These are phyloP conservation scores for Stipa capillata DNA, from an alignment of 176 grass and related monocot species.

Conservation along the genomic window DNA sequence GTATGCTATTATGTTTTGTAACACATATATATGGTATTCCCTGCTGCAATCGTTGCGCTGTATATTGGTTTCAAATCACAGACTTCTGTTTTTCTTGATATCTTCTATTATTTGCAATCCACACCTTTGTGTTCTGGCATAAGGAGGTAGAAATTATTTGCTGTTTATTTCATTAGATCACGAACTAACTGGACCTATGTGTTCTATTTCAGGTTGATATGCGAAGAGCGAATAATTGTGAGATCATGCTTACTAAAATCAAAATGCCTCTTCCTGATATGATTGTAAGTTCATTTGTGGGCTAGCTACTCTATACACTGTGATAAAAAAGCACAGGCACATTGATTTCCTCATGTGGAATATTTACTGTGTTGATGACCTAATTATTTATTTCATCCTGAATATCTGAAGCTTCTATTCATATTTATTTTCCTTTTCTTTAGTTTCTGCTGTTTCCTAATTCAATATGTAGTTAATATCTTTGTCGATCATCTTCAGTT, in stretches of 20 bases:
- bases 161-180: neutral
- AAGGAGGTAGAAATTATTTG: neutral
- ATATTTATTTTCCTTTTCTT: neutral
- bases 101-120: conserved; percentile 10
- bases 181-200: conserved; percentile 10
- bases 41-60: neutral
- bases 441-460: neutral
- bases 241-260: conserved; percentile 99
- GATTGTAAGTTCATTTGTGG: conserved; percentile 69
- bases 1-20: neutral
- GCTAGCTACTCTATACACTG: neutral
- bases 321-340: neutral
- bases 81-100: conserved; percentile 1
- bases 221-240: conserved; percentile 97
- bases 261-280: conserved; percentile 99
- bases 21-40: neutral
- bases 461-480: neutral
- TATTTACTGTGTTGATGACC: neutral
- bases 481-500: neutral
- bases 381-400: neutral
- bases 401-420: neutral
- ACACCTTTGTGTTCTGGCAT: neutral
- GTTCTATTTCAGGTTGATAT: conserved; percentile 84
- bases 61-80: neutral
- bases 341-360: neutral